A percentile compares a stretch with the other conserved stretches of the same genome.
phyloP scores from a whole-genome alignment of 345 rosid species.

The Citrus cavaleriei region DNA sequence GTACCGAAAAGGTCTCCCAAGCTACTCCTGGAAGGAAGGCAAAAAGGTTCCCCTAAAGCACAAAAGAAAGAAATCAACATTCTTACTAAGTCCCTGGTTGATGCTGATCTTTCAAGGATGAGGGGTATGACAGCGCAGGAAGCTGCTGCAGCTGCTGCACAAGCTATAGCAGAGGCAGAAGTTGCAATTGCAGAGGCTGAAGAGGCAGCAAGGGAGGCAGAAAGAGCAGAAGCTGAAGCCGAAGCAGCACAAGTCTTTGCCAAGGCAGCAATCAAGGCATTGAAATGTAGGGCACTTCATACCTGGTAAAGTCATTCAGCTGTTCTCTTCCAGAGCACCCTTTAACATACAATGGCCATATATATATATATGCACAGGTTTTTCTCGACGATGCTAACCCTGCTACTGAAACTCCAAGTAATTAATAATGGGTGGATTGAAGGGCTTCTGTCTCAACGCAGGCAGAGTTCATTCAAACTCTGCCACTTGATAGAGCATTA shows the following conservation, averaged over 20 bases:
- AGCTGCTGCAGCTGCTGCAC: conserved; percentile 94
- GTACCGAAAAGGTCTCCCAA: conserved; percentile 49
- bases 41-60: conserved; percentile 38
- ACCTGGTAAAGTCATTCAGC: conserved; percentile 41
- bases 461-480: neutral
- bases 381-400: neutral
- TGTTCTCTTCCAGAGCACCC: neutral
- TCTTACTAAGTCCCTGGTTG: conserved; percentile 51
- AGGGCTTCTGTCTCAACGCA: neutral
- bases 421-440: neutral
- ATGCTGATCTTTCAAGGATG: conserved; percentile 56
- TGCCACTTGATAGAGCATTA: conserved; percentile 1
- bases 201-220: conserved; percentile 95
- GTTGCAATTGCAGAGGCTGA: conserved; percentile 92
- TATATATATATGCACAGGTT: neutral
- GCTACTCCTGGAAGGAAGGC: conserved; percentile 51
- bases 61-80: conserved; percentile 42
- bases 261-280: conserved; percentile 75
- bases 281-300: conserved; percentile 42
- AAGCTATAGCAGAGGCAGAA: conserved; percentile 95
- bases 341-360: neutral
- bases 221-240: conserved; percentile 92
- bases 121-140: conserved; percentile 80
- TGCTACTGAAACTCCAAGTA: neutral
- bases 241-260: conserved; percentile 88